A percentile compares a stretch with the other conserved stretches of the same genome.
These are phyloP conservation scores for Gossypium davidsonii DNA, from an alignment of 441 rosid genomes.

Conservation along the genomic window DNA sequence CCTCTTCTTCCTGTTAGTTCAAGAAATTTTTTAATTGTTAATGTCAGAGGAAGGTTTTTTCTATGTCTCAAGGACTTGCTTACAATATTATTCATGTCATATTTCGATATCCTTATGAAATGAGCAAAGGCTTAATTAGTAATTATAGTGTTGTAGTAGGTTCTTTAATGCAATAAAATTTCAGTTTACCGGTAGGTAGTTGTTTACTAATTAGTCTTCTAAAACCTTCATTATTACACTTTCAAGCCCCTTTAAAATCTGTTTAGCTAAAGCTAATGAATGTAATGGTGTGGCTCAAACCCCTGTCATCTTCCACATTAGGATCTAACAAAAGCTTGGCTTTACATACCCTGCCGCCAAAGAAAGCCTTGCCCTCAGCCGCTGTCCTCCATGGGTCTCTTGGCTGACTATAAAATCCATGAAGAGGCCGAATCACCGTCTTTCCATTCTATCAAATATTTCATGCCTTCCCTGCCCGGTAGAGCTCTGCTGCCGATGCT, in stretches of 20 bases:
- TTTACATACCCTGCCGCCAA: conserved; percentile 81
- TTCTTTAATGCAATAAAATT: too few relatives aligned
- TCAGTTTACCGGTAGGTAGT: too few relatives aligned
- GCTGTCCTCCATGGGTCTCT: conserved; percentile 93
- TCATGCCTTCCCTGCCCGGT: conserved; percentile 47
- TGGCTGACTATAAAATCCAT: conserved; percentile 59
- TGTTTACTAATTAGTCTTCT: conserved; percentile 27
- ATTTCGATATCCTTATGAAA: too few relatives aligned
- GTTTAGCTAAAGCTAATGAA: conserved; percentile 51
- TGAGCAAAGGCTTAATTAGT: too few relatives aligned
- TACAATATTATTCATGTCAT: too few relatives aligned
- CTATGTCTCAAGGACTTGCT: too few relatives aligned
- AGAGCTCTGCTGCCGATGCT: conserved; percentile 70
- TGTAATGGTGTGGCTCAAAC: conserved; percentile 31
- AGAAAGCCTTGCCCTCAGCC: conserved; percentile 59
- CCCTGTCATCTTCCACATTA: conserved; percentile 64
- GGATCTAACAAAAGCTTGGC: conserved; percentile 55
- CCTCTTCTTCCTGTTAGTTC: too few relatives aligned
- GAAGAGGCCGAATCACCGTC: conserved; percentile 70
- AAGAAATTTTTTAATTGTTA: too few relatives aligned
- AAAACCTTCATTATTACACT: conserved; percentile 37
- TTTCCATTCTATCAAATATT: conserved; percentile 81
- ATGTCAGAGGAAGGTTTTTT: too few relatives aligned
- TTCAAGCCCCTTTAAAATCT: conserved; percentile 66
- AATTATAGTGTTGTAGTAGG: too few relatives aligned